Conservation (phyloP, 1,284 basidiomycete genomes). For the Volvariella surrecta region DNA sequence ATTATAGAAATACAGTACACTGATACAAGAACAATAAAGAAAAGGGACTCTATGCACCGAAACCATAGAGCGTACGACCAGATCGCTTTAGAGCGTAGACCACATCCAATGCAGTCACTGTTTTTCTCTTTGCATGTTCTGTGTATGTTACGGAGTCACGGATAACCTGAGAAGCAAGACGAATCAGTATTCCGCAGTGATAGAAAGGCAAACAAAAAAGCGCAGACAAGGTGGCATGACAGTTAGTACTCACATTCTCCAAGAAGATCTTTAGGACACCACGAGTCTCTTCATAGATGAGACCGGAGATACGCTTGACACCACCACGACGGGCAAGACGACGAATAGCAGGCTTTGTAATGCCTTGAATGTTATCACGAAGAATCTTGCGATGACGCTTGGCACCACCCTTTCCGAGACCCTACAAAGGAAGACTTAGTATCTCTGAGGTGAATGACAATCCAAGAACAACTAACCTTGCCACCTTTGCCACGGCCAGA, state of each 20-base stretch:
- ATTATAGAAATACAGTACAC: constrained; percentile 25
- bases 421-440: constrained; percentile 29
- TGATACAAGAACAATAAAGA: constrained; percentile 20
- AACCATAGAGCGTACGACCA: constrained; percentile 82
- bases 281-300: constrained; percentile 85
- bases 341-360: constrained; percentile 81
- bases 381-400: constrained; percentile 88
- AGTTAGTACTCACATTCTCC: constrained; percentile 46
- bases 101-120: constrained; percentile 82
- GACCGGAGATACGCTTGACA: constrained; percentile 74
- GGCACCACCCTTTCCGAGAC: constrained; percentile 83
- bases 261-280: constrained; percentile 86
- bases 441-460: constrained; percentile 75
- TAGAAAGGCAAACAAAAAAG: not conserved
- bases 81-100: constrained; percentile 92
- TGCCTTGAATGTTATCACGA: constrained; percentile 86
- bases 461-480: constrained; percentile 26
- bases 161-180: constrained; percentile 77
- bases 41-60: constrained; percentile 48
- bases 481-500: constrained; percentile 57
- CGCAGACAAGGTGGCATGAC: not conserved
- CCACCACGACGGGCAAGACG: constrained; percentile 83
- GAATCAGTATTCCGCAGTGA: not conserved
- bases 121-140: constrained; percentile 84
- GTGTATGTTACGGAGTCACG: constrained; percentile 90